These are phyloP conservation scores for Panus rudis DNA, from an alignment of 768 basidiomycete species.

Conservation along the genomic window DNA sequence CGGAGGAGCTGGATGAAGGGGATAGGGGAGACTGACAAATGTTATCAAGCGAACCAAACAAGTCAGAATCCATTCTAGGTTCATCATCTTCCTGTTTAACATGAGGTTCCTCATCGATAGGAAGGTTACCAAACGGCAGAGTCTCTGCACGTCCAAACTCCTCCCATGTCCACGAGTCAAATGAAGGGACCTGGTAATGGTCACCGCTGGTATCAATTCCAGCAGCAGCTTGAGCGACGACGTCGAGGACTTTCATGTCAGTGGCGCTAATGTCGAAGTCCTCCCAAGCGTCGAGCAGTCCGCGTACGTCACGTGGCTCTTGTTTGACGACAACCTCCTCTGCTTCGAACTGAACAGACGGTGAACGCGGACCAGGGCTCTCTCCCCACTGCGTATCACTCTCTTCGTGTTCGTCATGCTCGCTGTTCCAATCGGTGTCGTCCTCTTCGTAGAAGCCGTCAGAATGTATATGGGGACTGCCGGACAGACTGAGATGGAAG, in stretches of 20 bases:
- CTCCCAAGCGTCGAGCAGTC: constrained; percentile 67
- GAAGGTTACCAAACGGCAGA: no score
- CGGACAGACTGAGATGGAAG: constrained; percentile 13
- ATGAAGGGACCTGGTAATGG: constrained; percentile 26
- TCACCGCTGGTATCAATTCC: constrained; percentile 6
- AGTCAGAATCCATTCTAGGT: no score
- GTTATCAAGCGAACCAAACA: constrained; percentile 11
- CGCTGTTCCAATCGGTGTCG: constrained; percentile 36
- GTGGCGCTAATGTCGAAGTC: constrained; percentile 42
- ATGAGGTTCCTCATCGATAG: no score
- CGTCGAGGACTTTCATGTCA: constrained; percentile 32
- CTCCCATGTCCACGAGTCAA: constrained; percentile 43
- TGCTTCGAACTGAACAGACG: constrained; percentile 41
- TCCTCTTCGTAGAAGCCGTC: constrained; percentile 28
- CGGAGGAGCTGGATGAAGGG: background rate
- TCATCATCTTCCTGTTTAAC: constrained; percentile 26
- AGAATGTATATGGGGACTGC: constrained; percentile 4
- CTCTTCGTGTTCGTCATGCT: constrained; percentile 48
- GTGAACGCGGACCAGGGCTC: constrained; percentile 57
- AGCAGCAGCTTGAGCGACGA: constrained; percentile 33
- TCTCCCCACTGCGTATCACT: constrained; percentile 51
- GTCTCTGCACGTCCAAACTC: no score
- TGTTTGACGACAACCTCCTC: constrained; percentile 40
- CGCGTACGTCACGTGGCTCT: constrained; percentile 55
- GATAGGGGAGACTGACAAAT: constrained; percentile 1